Percentiles rank a stretch among this genome's conserved stretches.
phyloP scores from a whole-genome alignment of 1,284 basidiomycete genomes.

The Pseudozyma hubeiensis region DNA sequence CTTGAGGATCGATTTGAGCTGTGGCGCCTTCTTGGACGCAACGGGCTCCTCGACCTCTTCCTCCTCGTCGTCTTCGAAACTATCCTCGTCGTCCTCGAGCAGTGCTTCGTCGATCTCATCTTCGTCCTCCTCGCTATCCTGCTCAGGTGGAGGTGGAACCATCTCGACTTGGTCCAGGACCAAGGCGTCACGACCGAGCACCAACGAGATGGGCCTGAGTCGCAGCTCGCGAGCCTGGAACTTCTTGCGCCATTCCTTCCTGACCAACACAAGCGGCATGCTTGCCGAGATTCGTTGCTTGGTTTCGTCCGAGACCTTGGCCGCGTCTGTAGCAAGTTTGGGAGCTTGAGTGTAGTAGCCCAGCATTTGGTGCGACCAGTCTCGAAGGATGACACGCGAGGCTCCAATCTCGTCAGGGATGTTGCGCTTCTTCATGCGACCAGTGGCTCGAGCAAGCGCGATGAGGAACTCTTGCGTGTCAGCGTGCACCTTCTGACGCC shows the following conservation, averaged over 20 bases:
- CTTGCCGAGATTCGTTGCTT: constrained; percentile 27
- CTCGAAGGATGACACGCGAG: constrained; percentile 59
- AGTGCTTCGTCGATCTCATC: constrained; percentile 52
- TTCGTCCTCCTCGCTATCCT: constrained; percentile 55
- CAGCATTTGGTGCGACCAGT: constrained; percentile 61
- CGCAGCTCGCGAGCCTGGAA: constrained; percentile 55
- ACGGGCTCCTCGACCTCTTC: constrained; percentile 37
- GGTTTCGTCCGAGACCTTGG: constrained; percentile 24
- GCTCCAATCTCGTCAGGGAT: constrained; percentile 61
- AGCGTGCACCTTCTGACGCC: constrained; percentile 53
- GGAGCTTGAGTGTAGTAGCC: constrained; percentile 63
- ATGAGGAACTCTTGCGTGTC: constrained; percentile 66
- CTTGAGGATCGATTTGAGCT: constrained; percentile 55
- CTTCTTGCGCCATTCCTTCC: constrained; percentile 56
- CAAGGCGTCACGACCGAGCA: constrained; percentile 47
- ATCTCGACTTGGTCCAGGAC: constrained; percentile 45
- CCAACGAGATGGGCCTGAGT: constrained; percentile 43
- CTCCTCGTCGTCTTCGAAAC: constrained; percentile 40
- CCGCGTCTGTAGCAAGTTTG: constrained; percentile 40
- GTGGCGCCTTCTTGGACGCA: constrained; percentile 15
- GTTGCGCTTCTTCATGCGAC: constrained; percentile 58
- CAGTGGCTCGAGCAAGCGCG: constrained; percentile 56
- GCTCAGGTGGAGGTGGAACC: constrained; percentile 48
- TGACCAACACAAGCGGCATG: constrained; percentile 34
- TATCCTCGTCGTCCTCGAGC: constrained; percentile 39